Evolutionary conservation across 2,329 filamentous ascomycete genomes (phyloP).

Genomic region (Alternaria infectoria): DNA sequence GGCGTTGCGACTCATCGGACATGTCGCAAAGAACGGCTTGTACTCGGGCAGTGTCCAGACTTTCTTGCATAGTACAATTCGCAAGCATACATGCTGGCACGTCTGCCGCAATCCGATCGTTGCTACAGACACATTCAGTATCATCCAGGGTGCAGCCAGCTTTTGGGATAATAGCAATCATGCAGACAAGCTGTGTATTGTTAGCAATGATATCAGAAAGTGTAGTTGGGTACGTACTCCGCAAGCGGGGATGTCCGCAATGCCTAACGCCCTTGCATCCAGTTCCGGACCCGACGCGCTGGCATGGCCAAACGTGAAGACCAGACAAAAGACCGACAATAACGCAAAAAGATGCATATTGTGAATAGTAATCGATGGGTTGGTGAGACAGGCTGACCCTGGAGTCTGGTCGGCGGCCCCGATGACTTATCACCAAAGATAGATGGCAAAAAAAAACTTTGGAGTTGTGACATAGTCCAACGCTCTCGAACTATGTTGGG

Average conservation of each 20-base stretch:
- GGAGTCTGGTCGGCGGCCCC: background rate
- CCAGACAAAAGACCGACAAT: background rate
- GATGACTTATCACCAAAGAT: background rate
- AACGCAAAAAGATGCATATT: slow-evolving; percentile 2
- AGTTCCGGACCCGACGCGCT: background rate
- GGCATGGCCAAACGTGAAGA: background rate
- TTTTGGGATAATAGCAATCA: slow-evolving; percentile 16
- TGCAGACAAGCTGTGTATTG: slow-evolving; percentile 21
- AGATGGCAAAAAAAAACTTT: background rate
- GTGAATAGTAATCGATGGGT: background rate
- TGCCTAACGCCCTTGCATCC: slow-evolving; percentile 8
- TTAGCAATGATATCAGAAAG: background rate
- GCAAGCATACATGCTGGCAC: slow-evolving; percentile 23
- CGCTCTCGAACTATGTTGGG: background rate
- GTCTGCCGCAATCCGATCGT: slow-evolving; percentile 5
- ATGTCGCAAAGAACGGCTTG: slow-evolving; percentile 29
- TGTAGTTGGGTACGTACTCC: slow-evolving; percentile 15
- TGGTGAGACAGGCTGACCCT: background rate
- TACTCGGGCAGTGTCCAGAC: slow-evolving; percentile 24
- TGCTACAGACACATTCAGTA: slow-evolving; percentile 22
- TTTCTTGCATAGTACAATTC: slow-evolving; percentile 33
- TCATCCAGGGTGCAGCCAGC: slow-evolving; percentile 24
- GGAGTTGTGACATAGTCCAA: background rate
- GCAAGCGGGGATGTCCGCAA: slow-evolving; percentile 26
- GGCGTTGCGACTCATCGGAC: slow-evolving; percentile 17